Base-by-base conservation (phyloP, 805 yeast species). In the Wickerhamiella dianesei region DNA sequence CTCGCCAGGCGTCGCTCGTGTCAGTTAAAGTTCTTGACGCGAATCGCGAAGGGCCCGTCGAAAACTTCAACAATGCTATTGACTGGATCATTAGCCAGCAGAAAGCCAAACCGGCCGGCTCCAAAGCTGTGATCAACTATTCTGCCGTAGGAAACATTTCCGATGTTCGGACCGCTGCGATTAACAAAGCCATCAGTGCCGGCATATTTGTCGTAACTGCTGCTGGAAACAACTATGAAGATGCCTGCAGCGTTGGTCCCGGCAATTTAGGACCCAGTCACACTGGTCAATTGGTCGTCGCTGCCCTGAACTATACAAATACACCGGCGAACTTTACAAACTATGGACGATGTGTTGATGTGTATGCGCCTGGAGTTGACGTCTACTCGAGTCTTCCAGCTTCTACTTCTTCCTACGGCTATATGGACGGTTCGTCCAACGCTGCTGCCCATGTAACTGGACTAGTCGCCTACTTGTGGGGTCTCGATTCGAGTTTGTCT, bases 361-460 rank as follows among this genome's bases (percentile, higher is more conserved):
- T 85, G 1, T 81, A 83, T 64, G 86, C 96, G 0, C 76, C 89
- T 43, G 97, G 97, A 0, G 79, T 85, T 56, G 81, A 84, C 64
- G 79, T 88, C 52, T 70, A 80, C 54, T 84, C 56, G 9, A 49
- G 47, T 17, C 35, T 47, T 21, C 54, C 52, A 2, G 17, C 19
- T n/a, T 9, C 29, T 2, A 25, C 37, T 12, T 16, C 25, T 3
- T 21, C 25, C 14, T 50, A 49, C 21, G 56, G 54, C 12, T 49
- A 49, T 18, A 51, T 53, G 52, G 50, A 44, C 18, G 97, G 97
- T 65, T 88, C 97, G 4, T 87, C 96, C 6, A 87, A 87, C 89
- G 95, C 97, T 13, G 81, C 95, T 19, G 96, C 96, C 37, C 94
- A 87, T 59, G 88, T 85, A 56, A 79, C 86, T 50, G 97, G 97